These are phyloP conservation scores for Cyberlindnera mrakii DNA, from an alignment of 805 yeast genomes.

Conservation along the genomic window DNA sequence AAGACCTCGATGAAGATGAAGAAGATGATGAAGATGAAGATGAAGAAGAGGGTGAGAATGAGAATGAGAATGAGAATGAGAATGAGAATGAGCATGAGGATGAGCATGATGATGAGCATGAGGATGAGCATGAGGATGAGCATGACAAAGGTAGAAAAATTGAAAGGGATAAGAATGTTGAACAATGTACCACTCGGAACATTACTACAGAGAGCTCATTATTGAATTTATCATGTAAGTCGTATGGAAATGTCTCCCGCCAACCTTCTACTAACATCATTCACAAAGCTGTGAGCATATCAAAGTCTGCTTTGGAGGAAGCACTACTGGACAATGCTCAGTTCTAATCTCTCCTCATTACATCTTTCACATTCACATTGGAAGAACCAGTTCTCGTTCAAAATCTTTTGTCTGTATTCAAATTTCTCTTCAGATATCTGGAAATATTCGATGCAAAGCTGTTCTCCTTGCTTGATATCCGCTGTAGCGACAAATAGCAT, in stretches of 20 bases:
- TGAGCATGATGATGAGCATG: slow-evolving; percentile 11
- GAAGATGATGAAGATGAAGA: slow-evolving; percentile 9
- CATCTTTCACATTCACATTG: slow-evolving; percentile 49
- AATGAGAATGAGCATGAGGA: slow-evolving; percentile 9
- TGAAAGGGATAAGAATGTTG: not conserved
- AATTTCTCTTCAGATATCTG: slow-evolving; percentile 37
- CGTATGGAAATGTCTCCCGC: too few species aligned
- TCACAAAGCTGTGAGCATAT: slow-evolving; percentile 25
- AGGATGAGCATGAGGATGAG: too few species aligned
- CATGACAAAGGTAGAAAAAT: too few species aligned
- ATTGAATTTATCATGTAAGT: slow-evolving; percentile 29
- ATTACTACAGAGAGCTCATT: slow-evolving; percentile 16
- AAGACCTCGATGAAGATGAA: slow-evolving; percentile 15
- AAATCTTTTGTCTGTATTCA: slow-evolving; percentile 33
- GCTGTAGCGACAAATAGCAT: slow-evolving; percentile 37
- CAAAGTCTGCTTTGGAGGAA: slow-evolving; percentile 36
- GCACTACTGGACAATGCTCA: slow-evolving; percentile 32
- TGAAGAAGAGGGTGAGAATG: slow-evolving; percentile 12
- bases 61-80: slow-evolving; percentile 8
- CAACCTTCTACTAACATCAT: not conserved
- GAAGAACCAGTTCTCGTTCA: slow-evolving; percentile 55
- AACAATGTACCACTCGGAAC: not conserved
- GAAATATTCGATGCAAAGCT: slow-evolving; percentile 59
- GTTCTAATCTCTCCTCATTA: slow-evolving; percentile 14
- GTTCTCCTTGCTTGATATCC: slow-evolving; percentile 38